Evolutionary conservation across 768 basidiomycete species (phyloP).

Genomic region (Kwoniella newhampshirensis): DNA sequence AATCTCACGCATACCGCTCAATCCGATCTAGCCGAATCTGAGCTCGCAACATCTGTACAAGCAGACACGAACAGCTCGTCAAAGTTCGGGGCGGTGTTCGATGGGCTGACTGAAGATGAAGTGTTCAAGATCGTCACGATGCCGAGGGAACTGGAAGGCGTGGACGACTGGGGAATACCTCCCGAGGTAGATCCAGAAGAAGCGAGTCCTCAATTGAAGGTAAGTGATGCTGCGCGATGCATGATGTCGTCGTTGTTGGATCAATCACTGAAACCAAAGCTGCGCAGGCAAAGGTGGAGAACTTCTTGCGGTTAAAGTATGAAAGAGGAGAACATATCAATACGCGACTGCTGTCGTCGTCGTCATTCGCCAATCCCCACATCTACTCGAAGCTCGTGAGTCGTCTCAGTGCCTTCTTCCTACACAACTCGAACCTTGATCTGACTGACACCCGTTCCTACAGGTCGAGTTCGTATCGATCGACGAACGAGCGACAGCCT

Average conservation of each 20-base stretch:
- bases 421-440: not conserved
- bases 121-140: conserved; percentile 32
- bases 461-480: conserved; percentile 83
- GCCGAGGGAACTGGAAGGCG: conserved; percentile 29
- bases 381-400: conserved; percentile 81
- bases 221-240: conserved; percentile 5
- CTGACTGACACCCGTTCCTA: not conserved
- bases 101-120: conserved; percentile 40
- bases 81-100: conserved; percentile 11
- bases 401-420: conserved; percentile 1
- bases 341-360: conserved; percentile 87
- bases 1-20: conserved; percentile 42
- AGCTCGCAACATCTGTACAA: conserved; percentile 1
- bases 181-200: conserved; percentile 27
- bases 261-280: too few relatives aligned
- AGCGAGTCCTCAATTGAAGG: conserved; percentile 26
- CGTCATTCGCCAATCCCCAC: conserved; percentile 93
- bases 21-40: conserved; percentile 22
- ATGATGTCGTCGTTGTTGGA: not conserved
- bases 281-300: conserved; percentile 74
- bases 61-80: not conserved
- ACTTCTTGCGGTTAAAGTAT: conserved; percentile 72
- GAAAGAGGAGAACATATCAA: conserved; percentile 86
- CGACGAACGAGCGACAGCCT: conserved; percentile 82
- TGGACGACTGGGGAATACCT: conserved; percentile 51